phyloP scores from a whole-genome alignment of 2,329 filamentous ascomycete species.

The Claviceps digitariae region DNA sequence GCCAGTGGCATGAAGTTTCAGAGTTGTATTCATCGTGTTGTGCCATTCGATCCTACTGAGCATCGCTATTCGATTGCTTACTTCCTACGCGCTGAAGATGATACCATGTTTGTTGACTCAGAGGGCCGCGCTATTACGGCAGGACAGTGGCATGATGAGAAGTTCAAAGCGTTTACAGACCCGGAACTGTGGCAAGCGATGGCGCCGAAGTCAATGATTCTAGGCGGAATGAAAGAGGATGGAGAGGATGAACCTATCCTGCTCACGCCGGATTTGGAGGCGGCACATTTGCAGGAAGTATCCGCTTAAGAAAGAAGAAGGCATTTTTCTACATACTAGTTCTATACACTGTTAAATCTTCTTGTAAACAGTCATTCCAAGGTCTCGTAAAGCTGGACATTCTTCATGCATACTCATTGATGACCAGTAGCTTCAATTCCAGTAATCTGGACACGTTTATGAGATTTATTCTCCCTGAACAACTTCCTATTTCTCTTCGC shows the following conservation, averaged over 20 bases:
- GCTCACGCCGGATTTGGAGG: too few relatives aligned
- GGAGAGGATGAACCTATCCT: slow-evolving; percentile 10
- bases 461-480: too few relatives aligned
- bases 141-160: slow-evolving; percentile 40
- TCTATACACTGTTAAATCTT: too few relatives aligned
- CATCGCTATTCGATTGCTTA: slow-evolving; percentile 47
- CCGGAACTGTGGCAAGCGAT: slow-evolving; percentile 30
- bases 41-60: slow-evolving; percentile 36
- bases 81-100: slow-evolving; percentile 43
- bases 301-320: too few relatives aligned
- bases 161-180: slow-evolving; percentile 37
- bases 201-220: slow-evolving; percentile 33
- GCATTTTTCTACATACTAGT: too few relatives aligned
- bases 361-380: too few relatives aligned
- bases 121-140: slow-evolving; percentile 40
- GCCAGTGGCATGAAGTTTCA: slow-evolving; percentile 38
- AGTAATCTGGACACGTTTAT: too few relatives aligned
- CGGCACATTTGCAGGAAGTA: too few relatives aligned
- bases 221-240: slow-evolving; percentile 36
- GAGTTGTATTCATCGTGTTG: slow-evolving; percentile 44
- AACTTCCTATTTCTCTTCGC: too few relatives aligned
- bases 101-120: slow-evolving; percentile 40
- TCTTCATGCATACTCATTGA: too few relatives aligned
- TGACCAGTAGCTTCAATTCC: too few relatives aligned
- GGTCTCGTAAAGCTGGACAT: too few relatives aligned